Evolutionary conservation across 2,329 filamentous ascomycete genomes (phyloP).

Genomic region (Bimuria novae-zelandiae): DNA sequence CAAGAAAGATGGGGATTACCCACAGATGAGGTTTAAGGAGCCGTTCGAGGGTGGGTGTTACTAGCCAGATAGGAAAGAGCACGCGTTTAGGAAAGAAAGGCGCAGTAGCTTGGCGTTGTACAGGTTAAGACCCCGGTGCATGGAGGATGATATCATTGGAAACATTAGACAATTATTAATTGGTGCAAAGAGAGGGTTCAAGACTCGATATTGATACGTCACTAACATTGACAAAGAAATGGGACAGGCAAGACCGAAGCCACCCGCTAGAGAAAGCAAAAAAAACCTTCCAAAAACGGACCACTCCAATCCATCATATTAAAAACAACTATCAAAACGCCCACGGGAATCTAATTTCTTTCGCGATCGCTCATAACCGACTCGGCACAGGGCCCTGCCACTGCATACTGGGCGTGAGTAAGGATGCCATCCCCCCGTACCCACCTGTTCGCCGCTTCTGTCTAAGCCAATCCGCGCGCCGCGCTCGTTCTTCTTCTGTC

Average conservation of each 20-base stretch:
- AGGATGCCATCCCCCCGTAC: background rate
- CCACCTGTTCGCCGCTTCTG: background rate
- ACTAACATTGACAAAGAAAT: too few relatives aligned
- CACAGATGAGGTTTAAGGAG: conserved; percentile 1
- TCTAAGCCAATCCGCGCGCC: background rate
- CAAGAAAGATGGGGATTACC: background rate
- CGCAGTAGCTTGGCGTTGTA: too few relatives aligned
- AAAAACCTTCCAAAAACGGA: too few relatives aligned
- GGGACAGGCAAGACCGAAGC: too few relatives aligned
- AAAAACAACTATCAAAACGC: too few relatives aligned
- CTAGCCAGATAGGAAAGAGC: background rate
- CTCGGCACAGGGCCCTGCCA: too few relatives aligned
- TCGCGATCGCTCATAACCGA: too few relatives aligned
- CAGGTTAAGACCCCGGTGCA: background rate
- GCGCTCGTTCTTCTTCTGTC: background rate
- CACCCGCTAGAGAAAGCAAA: too few relatives aligned
- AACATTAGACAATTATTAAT: too few relatives aligned
- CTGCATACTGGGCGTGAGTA: background rate
- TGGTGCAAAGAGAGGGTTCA: background rate
- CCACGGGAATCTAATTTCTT: too few relatives aligned
- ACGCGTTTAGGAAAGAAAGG: too few relatives aligned
- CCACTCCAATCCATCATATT: background rate
- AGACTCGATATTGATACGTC: too few relatives aligned
- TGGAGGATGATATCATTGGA: background rate
- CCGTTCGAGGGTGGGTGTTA: conserved; percentile 10